Conservation (phyloP, 768 basidiomycete genomes). For the Leccinum obscurum region DNA sequence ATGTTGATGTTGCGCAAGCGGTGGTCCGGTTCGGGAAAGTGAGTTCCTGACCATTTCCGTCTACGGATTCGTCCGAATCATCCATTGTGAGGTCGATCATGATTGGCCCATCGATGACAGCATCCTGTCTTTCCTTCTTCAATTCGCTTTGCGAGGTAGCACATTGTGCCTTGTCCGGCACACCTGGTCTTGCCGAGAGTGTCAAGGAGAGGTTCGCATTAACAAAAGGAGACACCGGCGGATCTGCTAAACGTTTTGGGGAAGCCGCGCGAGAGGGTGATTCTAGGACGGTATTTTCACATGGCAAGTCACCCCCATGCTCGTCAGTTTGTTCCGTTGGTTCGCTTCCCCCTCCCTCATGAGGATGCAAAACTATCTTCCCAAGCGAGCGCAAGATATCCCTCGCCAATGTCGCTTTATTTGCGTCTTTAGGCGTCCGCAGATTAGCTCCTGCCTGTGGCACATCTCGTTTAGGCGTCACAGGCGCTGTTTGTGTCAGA, state of each 20-base stretch:
- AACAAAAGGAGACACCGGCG: background rate
- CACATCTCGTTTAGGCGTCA: conserved; percentile 11
- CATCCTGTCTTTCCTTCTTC: conserved; percentile 3
- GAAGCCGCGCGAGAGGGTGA: background rate
- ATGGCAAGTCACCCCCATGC: background rate
- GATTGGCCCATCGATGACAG: conserved; percentile 17
- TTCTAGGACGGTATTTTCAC: background rate
- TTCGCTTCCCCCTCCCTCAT: conserved; percentile 9
- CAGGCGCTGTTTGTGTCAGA: background rate
- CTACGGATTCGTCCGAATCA: conserved; percentile 22
- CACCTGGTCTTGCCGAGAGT: background rate
- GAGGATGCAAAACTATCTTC: conserved; percentile 10
- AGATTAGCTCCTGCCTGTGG: background rate
- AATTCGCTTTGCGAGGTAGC: background rate
- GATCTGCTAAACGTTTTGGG: background rate
- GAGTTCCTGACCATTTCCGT: conserved; percentile 11
- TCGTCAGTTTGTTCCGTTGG: background rate
- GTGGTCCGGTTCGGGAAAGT: conserved; percentile 11
- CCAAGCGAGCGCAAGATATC: conserved; percentile 58
- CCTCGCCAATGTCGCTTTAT: conserved; percentile 52
- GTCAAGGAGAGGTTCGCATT: background rate
- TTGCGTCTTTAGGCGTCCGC: conserved; percentile 41
- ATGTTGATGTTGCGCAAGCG: conserved; percentile 3
- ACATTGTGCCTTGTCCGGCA: conserved; percentile 1
- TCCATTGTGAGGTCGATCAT: conserved; percentile 31